A percentile compares a stretch with the other conserved stretches of the same genome.
Conservation (phyloP, 345 rosid genomes). For the Eucalyptus lansdowneana region DNA sequence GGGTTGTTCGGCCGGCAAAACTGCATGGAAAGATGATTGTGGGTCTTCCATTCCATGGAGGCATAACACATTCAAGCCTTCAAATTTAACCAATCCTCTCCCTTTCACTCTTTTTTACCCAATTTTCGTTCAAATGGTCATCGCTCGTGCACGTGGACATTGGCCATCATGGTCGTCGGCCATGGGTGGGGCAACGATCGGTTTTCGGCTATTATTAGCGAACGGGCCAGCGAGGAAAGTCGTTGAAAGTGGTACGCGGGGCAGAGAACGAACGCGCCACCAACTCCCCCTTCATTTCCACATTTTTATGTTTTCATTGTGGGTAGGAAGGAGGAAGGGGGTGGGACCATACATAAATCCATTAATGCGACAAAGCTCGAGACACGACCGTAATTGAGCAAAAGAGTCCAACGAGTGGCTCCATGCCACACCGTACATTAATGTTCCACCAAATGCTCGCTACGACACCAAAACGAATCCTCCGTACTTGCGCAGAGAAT, state of each 20-base stretch:
- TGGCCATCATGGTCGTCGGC: background rate
- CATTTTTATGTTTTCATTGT: background rate
- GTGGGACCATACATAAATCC: background rate
- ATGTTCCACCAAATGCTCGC: background rate
- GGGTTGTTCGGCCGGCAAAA: slow-evolving; percentile 36
- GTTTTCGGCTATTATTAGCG: background rate
- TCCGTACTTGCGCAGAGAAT: background rate
- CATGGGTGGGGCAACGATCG: background rate
- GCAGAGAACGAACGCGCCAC: background rate
- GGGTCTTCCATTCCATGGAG: background rate
- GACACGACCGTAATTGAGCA: background rate
- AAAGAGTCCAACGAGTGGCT: background rate
- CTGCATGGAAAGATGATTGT: slow-evolving; percentile 19
- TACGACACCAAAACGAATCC: background rate
- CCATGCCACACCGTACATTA: background rate
- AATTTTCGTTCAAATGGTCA: background rate
- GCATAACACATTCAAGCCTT: background rate
- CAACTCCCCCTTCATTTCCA: background rate
- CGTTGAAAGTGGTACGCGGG: background rate
- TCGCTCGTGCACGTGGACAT: background rate
- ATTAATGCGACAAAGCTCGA: background rate
- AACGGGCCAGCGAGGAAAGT: background rate
- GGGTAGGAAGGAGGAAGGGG: background rate
- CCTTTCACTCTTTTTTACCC: background rate
- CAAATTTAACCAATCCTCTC: background rate